A percentile compares a stretch with the other conserved stretches of the same genome.
phyloP scores from a whole-genome alignment of 2,329 filamentous ascomycete genomes.

The Raffaelea arxii region DNA sequence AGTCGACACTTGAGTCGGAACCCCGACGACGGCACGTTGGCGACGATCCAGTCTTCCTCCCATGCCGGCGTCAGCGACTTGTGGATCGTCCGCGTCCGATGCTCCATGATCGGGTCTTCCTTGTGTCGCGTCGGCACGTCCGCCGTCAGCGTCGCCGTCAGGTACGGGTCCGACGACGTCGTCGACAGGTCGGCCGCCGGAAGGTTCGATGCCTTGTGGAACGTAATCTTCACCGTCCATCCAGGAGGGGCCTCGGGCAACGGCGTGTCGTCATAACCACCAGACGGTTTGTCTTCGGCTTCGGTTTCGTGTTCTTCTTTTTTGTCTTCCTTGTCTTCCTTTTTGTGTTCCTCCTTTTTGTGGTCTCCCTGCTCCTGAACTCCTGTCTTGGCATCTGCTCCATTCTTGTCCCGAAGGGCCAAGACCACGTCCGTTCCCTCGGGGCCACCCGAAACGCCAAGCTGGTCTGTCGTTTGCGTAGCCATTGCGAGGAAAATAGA shows the following conservation, averaged over 20 bases:
- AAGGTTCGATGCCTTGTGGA: constrained; percentile 72
- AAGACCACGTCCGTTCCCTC: too few species aligned
- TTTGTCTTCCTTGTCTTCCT: background rate
- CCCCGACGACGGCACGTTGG: constrained; percentile 71
- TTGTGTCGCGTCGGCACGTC: constrained; percentile 68
- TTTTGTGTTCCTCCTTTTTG: background rate
- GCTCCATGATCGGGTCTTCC: constrained; percentile 66
- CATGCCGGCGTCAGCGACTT: constrained; percentile 66
- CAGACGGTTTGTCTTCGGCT: constrained; percentile 9
- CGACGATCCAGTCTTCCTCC: constrained; percentile 80
- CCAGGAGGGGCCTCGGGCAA: constrained; percentile 65
- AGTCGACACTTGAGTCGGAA: constrained; percentile 79
- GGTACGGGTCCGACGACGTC: constrained; percentile 73
- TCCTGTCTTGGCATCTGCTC: too few species aligned
- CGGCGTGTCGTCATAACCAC: constrained; percentile 44
- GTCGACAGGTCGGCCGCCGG: constrained; percentile 72
- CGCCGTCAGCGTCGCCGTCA: constrained; percentile 66
- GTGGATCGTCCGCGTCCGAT: constrained; percentile 68
- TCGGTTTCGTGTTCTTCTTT: background rate
- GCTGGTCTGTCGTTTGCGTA: too few species aligned
- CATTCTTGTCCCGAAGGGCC: too few species aligned
- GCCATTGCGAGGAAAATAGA: too few species aligned
- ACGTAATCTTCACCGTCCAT: constrained; percentile 76
- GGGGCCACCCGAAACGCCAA: too few species aligned
- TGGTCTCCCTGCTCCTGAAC: too few species aligned